Evolutionary conservation across 208 protist genomes (phyloP), one percentile per base, ranked within the genome.

Genomic region (Leishmania major): DNA sequence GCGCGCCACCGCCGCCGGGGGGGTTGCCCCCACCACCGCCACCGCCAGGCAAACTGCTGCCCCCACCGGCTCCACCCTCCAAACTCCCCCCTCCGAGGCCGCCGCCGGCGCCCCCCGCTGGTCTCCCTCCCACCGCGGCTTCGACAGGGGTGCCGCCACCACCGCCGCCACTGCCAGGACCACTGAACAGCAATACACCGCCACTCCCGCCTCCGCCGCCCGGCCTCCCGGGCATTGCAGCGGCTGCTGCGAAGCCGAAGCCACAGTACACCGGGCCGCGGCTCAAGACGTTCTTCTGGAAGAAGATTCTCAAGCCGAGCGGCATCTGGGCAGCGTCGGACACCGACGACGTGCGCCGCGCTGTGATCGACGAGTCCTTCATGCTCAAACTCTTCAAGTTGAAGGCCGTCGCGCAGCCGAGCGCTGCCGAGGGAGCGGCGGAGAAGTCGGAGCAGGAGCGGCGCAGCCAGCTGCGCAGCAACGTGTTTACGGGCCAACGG

Each of bases 231-330:
- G 75, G 75, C 31, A 28, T 19, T 22, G 77, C 59, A 62, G 71
- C 79, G 28, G 45, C 72, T 19, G 49, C 78, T 28, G 84, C 49
- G 25, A 82, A 83, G 66, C 71, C 80, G 8, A 81, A 84, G 59
- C 67, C 87, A 17, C 74, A 43, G 45, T 83, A 84, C 74, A 83
- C 70, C 19, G 93, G 89, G 5, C 91, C 93, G 1, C 90, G 90
- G 53, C 75, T 96, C 55, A 96, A 96, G 79, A 91, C 91, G 4
- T 84, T 96, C 76, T 96, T 96, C 72, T 96, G 93, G 93, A 95
- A 94, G 78, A 95, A 95, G 74, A 67, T 95, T 4, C 62, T 86
- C 0, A 88, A 89, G 69, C 67, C 90, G 55, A 90, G 87, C 59
- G 93, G 93, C 28, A 80, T 96, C 53, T 96, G 93, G 93, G 81